Percentiles rank a stretch among this genome's conserved stretches.
Evolutionary conservation across 2,329 filamentous ascomycete genomes (phyloP).

Genomic region (Cladophialophora exuberans): DNA sequence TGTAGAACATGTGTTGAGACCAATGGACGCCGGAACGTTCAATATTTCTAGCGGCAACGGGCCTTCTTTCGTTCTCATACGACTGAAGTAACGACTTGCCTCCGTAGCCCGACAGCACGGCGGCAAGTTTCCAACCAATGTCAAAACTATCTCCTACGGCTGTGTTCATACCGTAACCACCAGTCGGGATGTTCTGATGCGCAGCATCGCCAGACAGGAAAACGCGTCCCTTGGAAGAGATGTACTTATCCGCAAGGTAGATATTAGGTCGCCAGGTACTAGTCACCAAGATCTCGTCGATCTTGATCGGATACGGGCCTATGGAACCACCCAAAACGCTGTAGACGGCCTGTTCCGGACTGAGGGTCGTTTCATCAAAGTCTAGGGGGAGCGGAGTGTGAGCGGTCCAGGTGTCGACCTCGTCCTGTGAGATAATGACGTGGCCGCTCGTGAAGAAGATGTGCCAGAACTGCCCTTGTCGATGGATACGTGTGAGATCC

Average conservation of each 20-base stretch:
- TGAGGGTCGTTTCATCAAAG: conserved; percentile 25
- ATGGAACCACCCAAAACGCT: conserved; percentile 31
- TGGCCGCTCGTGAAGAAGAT: conserved; percentile 36
- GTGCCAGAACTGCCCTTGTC: conserved; percentile 40
- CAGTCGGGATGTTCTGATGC: conserved; percentile 37
- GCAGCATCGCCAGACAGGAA: conserved; percentile 43
- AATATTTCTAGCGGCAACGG: conserved; percentile 36
- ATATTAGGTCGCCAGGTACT: conserved; percentile 39
- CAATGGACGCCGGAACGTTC: conserved; percentile 31
- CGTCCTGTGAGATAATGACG: conserved; percentile 39
- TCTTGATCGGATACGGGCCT: conserved; percentile 32
- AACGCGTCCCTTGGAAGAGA: conserved; percentile 25
- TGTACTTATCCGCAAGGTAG: conserved; percentile 35
- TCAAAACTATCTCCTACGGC: conserved; percentile 42
- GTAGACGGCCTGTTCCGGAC: conserved; percentile 34
- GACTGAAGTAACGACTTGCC: conserved; percentile 33
- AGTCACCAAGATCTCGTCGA: conserved; percentile 41
- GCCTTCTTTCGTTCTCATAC: conserved; percentile 38
- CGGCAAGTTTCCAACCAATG: conserved; percentile 42
- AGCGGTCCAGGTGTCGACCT: conserved; percentile 40
- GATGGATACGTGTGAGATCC: conserved; percentile 34
- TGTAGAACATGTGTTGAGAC: conserved; percentile 11
- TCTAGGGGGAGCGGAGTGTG: conserved; percentile 33
- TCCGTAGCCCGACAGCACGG: conserved; percentile 35
- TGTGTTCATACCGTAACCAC: conserved; percentile 46